Conservation (phyloP, 768 basidiomycete species). For the Strobilomyces dryophilus region DNA sequence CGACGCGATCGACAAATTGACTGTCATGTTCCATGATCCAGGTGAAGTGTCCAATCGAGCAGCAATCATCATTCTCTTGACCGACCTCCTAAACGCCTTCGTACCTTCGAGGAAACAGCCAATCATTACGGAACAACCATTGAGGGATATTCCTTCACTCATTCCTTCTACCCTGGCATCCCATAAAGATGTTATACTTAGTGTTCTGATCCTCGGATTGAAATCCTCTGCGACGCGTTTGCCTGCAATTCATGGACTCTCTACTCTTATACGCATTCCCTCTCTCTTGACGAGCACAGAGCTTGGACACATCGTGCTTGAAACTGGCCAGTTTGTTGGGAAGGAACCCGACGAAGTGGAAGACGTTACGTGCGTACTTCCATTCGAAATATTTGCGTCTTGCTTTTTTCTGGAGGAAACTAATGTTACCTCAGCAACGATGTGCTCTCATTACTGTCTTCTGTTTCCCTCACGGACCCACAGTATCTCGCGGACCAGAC, state of each 20-base stretch:
- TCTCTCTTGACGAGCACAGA: conserved; percentile 68
- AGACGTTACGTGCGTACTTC: conserved; percentile 44
- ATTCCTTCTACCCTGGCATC: conserved; percentile 42
- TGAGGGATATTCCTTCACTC: conserved; percentile 25
- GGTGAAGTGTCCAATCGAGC: conserved; percentile 65
- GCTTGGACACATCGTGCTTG: conserved; percentile 73
- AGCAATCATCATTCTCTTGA: conserved; percentile 61
- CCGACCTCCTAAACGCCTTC: conserved; percentile 56
- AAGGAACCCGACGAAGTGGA: conserved; percentile 47
- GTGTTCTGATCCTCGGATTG: conserved; percentile 56
- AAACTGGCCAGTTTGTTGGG: conserved; percentile 61
- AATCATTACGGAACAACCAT: conserved; percentile 5
- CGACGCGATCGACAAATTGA: conserved; percentile 71
- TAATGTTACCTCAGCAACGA: conserved; percentile 42
- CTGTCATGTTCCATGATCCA: conserved; percentile 68
- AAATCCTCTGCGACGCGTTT: conserved; percentile 47
- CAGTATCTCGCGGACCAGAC: conserved; percentile 67
- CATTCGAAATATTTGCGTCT: not conserved
- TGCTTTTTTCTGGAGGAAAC: not conserved
- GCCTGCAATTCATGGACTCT: conserved; percentile 62
- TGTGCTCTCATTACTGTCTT: conserved; percentile 58
- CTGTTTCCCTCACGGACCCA: conserved; percentile 56
- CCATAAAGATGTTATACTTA: conserved; percentile 76
- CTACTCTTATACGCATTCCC: conserved; percentile 60
- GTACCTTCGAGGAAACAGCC: conserved; percentile 2